phyloP scores from a whole-genome alignment of 2,329 filamentous ascomycete genomes.

The Trichoderma gracile region DNA sequence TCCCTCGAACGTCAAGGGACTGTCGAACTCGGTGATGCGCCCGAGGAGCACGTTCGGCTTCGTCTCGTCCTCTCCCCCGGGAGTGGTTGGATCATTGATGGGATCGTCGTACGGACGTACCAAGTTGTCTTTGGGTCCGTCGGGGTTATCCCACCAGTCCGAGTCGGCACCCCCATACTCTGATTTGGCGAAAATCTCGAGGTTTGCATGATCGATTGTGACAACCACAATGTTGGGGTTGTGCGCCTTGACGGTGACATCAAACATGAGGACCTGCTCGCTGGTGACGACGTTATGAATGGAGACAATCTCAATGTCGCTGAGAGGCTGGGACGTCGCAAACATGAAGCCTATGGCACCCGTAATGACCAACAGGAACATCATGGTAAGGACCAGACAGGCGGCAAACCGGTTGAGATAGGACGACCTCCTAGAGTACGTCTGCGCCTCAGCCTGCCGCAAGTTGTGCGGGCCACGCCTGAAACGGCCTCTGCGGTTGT shows the following conservation, averaged over 20 bases:
- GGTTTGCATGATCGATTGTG: constrained; percentile 79
- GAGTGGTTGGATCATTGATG: constrained; percentile 44
- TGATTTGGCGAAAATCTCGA: constrained; percentile 94
- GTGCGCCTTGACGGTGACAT: constrained; percentile 80
- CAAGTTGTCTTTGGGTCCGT: constrained; percentile 31
- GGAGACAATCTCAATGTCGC: constrained; percentile 73
- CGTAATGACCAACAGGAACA: constrained; percentile 79
- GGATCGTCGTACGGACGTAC: constrained; percentile 38
- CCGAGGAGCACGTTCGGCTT: constrained; percentile 87
- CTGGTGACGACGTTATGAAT: constrained; percentile 91
- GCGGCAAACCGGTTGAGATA: constrained; percentile 76
- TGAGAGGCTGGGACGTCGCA: constrained; percentile 84
- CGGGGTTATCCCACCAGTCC: constrained; percentile 56
- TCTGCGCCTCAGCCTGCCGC: constrained; percentile 72
- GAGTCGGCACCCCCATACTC: constrained; percentile 75
- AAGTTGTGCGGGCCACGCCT: constrained; percentile 58
- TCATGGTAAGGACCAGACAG: constrained; percentile 78
- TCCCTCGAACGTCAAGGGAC: constrained; percentile 82
- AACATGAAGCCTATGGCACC: constrained; percentile 87
- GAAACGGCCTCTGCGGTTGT: constrained; percentile 61
- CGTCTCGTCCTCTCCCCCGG: constrained; percentile 51
- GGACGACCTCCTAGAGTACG: constrained; percentile 62
- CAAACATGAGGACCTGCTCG: constrained; percentile 93
- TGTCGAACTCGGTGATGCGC: constrained; percentile 82
- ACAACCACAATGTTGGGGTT: constrained; percentile 94